A percentile compares a stretch with the other conserved stretches of the same genome.
These are phyloP conservation scores for Dryadomyces quercivorus DNA, from an alignment of 2,329 filamentous ascomycete species.

Conservation along the genomic window DNA sequence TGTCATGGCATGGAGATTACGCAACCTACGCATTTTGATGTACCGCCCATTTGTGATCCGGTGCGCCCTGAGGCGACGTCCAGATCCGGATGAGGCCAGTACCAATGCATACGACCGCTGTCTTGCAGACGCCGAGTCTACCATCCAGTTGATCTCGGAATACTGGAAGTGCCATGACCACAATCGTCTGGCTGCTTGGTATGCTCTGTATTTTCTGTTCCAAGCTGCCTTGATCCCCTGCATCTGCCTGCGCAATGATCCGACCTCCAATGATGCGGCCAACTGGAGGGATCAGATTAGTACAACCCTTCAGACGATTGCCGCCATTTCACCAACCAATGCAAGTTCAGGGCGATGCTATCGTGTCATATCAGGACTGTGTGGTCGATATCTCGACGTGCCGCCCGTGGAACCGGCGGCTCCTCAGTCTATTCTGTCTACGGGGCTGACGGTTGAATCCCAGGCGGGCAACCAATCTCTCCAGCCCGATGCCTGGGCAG, in stretches of 20 bases:
- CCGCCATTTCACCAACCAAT: slow-evolving; percentile 24
- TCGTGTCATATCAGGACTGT: slow-evolving; percentile 27
- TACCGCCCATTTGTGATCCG: slow-evolving; percentile 33
- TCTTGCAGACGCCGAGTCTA: slow-evolving; percentile 26
- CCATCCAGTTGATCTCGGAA: slow-evolving; percentile 24
- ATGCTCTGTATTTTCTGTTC: slow-evolving; percentile 34
- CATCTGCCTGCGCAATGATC: slow-evolving; percentile 31
- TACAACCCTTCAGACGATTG: slow-evolving; percentile 23
- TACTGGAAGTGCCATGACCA: slow-evolving; percentile 26
- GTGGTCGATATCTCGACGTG: slow-evolving; percentile 22
- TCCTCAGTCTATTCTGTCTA: not conserved
- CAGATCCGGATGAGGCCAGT: slow-evolving; percentile 4
- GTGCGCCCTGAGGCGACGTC: slow-evolving; percentile 15
- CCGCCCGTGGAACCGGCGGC: not conserved
- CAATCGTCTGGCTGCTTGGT: slow-evolving; percentile 30
- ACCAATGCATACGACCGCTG: slow-evolving; percentile 23
- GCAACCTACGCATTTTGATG: slow-evolving; percentile 34
- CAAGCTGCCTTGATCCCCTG: slow-evolving; percentile 35
- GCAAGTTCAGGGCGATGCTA: slow-evolving; percentile 28
- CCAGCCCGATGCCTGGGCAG: too few species aligned
- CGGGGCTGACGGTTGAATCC: too few species aligned
- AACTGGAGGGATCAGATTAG: slow-evolving; percentile 29
- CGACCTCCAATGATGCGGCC: slow-evolving; percentile 20
- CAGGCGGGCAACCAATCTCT: too few species aligned
- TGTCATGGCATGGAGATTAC: slow-evolving; percentile 29